Percentiles rank a stretch among this genome's conserved stretches.
These are phyloP conservation scores for Taxillus chinensis DNA, from an alignment of 164 flowering plant species.

Conservation along the genomic window DNA sequence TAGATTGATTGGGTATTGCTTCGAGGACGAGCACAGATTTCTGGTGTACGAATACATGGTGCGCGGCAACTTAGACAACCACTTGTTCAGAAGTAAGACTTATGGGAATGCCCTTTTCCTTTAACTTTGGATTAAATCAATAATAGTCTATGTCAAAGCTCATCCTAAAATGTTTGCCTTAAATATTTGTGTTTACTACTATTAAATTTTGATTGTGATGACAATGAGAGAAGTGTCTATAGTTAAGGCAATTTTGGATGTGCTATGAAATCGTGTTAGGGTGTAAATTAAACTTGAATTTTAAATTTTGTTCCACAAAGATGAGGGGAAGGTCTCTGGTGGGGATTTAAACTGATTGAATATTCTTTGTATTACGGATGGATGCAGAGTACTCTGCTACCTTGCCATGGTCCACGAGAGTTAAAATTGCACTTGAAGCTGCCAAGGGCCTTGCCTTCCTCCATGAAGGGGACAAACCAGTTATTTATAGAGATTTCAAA, in stretches of 20 bases:
- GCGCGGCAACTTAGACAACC: slow-evolving; percentile 65
- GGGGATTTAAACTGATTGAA: slow-evolving; percentile 30
- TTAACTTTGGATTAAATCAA: neutral
- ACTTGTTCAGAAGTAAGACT: slow-evolving; percentile 51
- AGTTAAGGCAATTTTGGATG: too few relatives aligned
- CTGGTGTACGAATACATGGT: slow-evolving; percentile 82
- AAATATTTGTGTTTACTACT: too few relatives aligned
- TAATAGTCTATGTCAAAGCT: too few relatives aligned
- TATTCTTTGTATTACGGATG: too few relatives aligned
- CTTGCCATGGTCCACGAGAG: neutral
- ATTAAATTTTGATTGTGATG: too few relatives aligned
- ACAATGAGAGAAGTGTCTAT: too few relatives aligned
- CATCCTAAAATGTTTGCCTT: too few relatives aligned
- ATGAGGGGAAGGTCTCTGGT: slow-evolving; percentile 61
- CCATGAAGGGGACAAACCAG: neutral
- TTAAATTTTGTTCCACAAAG: slow-evolving; percentile 52
- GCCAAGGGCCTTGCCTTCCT: neutral
- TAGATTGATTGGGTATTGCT: slow-evolving; percentile 85
- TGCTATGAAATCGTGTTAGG: too few relatives aligned
- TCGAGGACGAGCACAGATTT: slow-evolving; percentile 70
- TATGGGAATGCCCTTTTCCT: neutral
- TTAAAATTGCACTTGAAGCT: neutral
- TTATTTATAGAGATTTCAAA: neutral
- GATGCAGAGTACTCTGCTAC: neutral
- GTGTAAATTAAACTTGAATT: too few relatives aligned